These are phyloP conservation scores for Physcia stellaris DNA, from an alignment of 495 filamentous ascomycete genomes.

Conservation along the genomic window DNA sequence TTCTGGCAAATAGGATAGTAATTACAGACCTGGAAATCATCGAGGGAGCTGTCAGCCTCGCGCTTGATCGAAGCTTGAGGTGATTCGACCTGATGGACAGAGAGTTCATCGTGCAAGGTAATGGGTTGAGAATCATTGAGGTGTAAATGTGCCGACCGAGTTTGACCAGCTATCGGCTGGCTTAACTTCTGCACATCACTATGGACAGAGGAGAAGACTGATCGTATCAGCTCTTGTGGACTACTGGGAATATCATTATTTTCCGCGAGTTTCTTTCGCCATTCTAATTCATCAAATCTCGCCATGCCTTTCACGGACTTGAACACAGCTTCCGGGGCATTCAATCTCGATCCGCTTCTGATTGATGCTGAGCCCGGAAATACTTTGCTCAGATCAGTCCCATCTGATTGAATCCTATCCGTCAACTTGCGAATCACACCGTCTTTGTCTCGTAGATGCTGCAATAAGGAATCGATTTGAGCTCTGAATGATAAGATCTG, in stretches of 20 bases:
- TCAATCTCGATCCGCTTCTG: slow-evolving; percentile 22
- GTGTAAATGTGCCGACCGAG: too few species aligned
- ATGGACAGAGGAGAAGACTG: too few species aligned
- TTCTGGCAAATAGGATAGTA: too few species aligned
- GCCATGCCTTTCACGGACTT: slow-evolving; percentile 33
- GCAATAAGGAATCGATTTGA: slow-evolving; percentile 40
- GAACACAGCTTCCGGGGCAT: slow-evolving; percentile 22
- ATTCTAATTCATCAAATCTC: slow-evolving; percentile 30
- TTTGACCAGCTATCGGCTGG: too few species aligned
- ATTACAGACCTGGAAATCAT: too few species aligned
- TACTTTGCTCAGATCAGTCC: slow-evolving; percentile 51
- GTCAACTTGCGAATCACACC: slow-evolving; percentile 58
- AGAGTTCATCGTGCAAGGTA: too few species aligned
- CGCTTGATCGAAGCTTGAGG: too few species aligned
- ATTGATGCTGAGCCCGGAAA: slow-evolving; percentile 50
- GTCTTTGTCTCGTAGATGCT: slow-evolving; percentile 62
- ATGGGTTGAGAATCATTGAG: too few species aligned
- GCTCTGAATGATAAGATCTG: slow-evolving; percentile 36
- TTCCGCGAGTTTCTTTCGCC: slow-evolving; percentile 19
- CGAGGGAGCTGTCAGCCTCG: too few species aligned
- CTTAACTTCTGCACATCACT: too few species aligned
- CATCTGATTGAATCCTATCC: slow-evolving; percentile 62
- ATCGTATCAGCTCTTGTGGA: slow-evolving; percentile 7
- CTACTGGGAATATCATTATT: slow-evolving; percentile 16
- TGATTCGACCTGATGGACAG: too few species aligned